Base-by-base conservation (phyloP, 495 filamentous ascomycete species). In the Jackrogersella minutella region DNA sequence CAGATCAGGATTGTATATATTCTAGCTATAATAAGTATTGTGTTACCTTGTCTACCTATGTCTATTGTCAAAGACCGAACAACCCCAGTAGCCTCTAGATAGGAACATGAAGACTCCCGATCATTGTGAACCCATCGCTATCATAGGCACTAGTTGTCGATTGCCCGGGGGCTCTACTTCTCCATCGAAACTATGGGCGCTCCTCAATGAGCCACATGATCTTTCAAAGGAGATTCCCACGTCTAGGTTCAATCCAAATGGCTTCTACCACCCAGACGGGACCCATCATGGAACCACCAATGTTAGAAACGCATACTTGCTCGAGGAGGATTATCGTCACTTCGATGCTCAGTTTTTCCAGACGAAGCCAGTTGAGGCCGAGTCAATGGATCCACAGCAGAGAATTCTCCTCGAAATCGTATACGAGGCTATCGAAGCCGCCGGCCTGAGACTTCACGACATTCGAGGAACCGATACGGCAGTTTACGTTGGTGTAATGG, bases 31-130 rank as follows among this genome's bases (percentile, higher is more conserved):
- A n/a, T n/a, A n/a, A n/a, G n/a, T n/a, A n/a, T n/a, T n/a, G n/a
- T n/a, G 80, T 77, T 11, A 19, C 19, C 44, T 10, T 36, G 8
- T 13, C 33, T 36, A 43, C n/a, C 8, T 21, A 16, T 1, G n/a
- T n/a, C n/a, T n/a, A n/a, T n/a, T n/a, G n/a, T n/a, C n/a, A n/a
- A n/a, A n/a, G n/a, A n/a, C n/a, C n/a, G n/a, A n/a, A n/a, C n/a
- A n/a, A n/a, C n/a, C n/a, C n/a, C n/a, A n/a, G n/a, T n/a, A n/a
- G n/a, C n/a, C n/a, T n/a, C n/a, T n/a, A n/a, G n/a, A n/a, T n/a
- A n/a, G n/a, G n/a, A n/a, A n/a, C n/a, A n/a, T n/a, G n/a, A n/a
- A n/a, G n/a, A n/a, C n/a, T n/a, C n/a, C n/a, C n/a, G n/a, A n/a
- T n/a, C 39, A 36, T 21, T 2, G 22, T 10, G 44, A 47, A 10